Evolutionary conservation across 306 rosid genomes (phyloP).

Genomic region (Hippophae gyantsensis): DNA sequence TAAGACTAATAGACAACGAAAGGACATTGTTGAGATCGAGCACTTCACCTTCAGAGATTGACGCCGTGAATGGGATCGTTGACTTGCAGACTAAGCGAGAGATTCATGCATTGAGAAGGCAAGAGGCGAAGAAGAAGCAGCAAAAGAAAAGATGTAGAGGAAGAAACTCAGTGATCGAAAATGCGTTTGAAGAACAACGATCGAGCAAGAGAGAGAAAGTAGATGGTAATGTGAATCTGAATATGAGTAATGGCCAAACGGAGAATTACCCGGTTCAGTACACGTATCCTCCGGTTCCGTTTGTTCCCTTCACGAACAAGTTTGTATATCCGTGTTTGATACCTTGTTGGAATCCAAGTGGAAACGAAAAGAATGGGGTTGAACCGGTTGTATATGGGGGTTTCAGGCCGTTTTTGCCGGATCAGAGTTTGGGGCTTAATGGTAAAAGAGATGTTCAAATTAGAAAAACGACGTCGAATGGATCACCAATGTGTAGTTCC

Average conservation of each 20-base stretch:
- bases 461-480: constrained; percentile 26
- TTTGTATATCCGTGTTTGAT: constrained; percentile 23
- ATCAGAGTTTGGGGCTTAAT: neutral
- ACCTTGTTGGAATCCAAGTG: constrained; percentile 26
- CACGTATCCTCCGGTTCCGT: constrained; percentile 19
- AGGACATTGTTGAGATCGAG: neutral
- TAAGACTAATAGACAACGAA: neutral
- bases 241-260: constrained; percentile 10
- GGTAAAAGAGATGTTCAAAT: constrained; percentile 11
- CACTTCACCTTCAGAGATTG: neutral
- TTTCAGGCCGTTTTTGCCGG: constrained; percentile 21
- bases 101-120: constrained; percentile 36
- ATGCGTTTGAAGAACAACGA: constrained; percentile 3
- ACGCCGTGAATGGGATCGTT: constrained; percentile 2
- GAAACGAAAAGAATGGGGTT: constrained; percentile 1
- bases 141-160: constrained; percentile 25
- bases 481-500: constrained; percentile 43
- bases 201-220: constrained; percentile 24
- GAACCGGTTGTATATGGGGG: constrained; percentile 19
- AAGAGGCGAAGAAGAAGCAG: constrained; percentile 37
- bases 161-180: neutral
- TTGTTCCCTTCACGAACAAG: constrained; percentile 25
- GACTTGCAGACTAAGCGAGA: constrained; percentile 21
- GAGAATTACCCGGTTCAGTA: constrained; percentile 9
- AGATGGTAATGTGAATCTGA: constrained; percentile 10